phyloP scores from a whole-genome alignment of 1,139 yeast species.

The Eremothecium coryli region DNA sequence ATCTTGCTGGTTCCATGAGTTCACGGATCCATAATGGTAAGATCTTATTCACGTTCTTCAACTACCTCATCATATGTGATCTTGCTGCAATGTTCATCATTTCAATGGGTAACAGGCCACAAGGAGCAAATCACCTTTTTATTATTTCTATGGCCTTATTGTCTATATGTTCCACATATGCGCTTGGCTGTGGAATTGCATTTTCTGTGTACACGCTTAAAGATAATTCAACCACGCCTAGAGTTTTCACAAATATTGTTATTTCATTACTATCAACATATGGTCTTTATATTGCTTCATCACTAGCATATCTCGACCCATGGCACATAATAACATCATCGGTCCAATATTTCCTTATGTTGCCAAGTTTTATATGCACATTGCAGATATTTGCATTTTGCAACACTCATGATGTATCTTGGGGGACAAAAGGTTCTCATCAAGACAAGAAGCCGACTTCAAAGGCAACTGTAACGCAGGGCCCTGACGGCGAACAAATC shows the following conservation, averaged over 20 bases:
- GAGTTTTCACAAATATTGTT: conserved; percentile 64
- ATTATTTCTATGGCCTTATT: conserved; percentile 60
- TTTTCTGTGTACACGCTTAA: conserved; percentile 56
- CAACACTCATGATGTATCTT: conserved; percentile 90
- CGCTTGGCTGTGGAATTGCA: conserved; percentile 72
- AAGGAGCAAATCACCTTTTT: conserved; percentile 72
- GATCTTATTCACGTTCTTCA: conserved; percentile 72
- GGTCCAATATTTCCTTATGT: conserved; percentile 71
- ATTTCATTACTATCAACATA: conserved; percentile 85
- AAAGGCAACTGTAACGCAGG: conserved; percentile 48
- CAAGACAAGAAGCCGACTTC: conserved; percentile 59
- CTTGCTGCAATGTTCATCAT: conserved; percentile 79
- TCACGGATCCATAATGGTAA: conserved; percentile 58
- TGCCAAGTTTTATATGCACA: conserved; percentile 89
- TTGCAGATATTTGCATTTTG: conserved; percentile 90
- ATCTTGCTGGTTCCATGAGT: conserved; percentile 77
- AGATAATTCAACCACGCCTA: conserved; percentile 34
- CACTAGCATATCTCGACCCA: conserved; percentile 78
- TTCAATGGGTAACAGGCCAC: conserved; percentile 94
- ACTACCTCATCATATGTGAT: conserved; percentile 71
- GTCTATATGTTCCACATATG: conserved; percentile 72
- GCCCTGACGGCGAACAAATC: conserved; percentile 45
- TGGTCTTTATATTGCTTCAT: conserved; percentile 74
- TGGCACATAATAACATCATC: conserved; percentile 90
- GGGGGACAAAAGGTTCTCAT: conserved; percentile 90